Evolutionary conservation across 1,284 basidiomycete species (phyloP).

Genomic region (Microbotryomycetes sp.): DNA sequence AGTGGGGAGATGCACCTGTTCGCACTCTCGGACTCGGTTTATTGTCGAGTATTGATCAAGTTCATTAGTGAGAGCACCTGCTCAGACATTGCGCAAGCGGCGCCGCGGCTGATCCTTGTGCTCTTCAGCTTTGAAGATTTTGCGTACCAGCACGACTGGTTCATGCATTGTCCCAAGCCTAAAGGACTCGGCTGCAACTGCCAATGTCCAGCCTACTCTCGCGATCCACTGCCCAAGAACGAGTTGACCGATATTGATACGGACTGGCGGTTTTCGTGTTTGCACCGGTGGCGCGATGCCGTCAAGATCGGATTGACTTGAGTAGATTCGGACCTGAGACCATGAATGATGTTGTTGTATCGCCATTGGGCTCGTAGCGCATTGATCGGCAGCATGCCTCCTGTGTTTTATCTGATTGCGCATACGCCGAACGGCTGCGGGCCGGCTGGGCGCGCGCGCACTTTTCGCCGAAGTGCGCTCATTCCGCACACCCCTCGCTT

Average conservation of each 20-base stretch:
- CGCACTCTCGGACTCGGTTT: constrained; percentile 38
- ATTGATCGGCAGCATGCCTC: too few species aligned
- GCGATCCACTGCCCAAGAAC: not conserved
- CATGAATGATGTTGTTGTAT: too few species aligned
- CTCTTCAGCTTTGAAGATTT: constrained; percentile 32
- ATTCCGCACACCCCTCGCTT: too few species aligned
- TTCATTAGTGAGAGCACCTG: constrained; percentile 29
- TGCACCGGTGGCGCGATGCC: constrained; percentile 6
- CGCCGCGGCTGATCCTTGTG: not conserved
- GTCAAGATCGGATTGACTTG: not conserved
- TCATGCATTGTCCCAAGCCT: constrained; percentile 28
- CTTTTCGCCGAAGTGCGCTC: too few species aligned
- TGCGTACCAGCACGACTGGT: constrained; percentile 35
- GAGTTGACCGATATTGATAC: constrained; percentile 2
- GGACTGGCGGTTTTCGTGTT: constrained; percentile 14
- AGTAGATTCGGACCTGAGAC: not conserved
- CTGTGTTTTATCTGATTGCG: too few species aligned
- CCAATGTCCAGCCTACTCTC: constrained; percentile 11
- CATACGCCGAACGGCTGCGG: too few species aligned
- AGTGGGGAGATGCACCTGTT: constrained; percentile 45
- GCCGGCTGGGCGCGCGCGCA: too few species aligned
- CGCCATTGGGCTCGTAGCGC: too few species aligned
- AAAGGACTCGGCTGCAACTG: constrained; percentile 14
- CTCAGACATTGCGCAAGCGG: not conserved
- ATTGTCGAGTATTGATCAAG: constrained; percentile 19